Conservation (phyloP, 2,329 filamentous ascomycete species). For the Hypoxylon sp. region DNA sequence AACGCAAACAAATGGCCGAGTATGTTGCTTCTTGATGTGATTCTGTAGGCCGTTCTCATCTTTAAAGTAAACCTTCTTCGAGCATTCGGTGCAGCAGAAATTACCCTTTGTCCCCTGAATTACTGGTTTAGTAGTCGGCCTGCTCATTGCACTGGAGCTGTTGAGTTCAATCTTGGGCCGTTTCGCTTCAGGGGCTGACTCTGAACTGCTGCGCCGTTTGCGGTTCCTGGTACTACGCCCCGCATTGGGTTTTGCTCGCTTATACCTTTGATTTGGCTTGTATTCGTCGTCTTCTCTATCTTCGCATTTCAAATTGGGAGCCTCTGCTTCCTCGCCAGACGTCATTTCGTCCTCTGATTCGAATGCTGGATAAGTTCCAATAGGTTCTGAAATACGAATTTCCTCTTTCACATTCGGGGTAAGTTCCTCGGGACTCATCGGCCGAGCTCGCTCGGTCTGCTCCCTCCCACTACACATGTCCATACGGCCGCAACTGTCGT, state of each 20-base stretch:
- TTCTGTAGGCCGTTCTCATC: constrained; percentile 63
- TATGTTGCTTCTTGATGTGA: constrained; percentile 69
- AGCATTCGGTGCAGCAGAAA: constrained; percentile 58
- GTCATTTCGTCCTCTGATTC: constrained; percentile 44
- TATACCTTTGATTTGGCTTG: constrained; percentile 45
- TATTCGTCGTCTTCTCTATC: constrained; percentile 51
- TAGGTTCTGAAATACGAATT: constrained; percentile 43
- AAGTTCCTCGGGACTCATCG: constrained; percentile 51
- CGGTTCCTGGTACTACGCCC: constrained; percentile 42
- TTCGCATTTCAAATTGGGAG: constrained; percentile 39
- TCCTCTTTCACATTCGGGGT: constrained; percentile 49
- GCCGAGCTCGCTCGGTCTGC: constrained; percentile 35
- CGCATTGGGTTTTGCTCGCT: constrained; percentile 36
- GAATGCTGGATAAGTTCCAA: constrained; percentile 31
- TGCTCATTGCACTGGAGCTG: constrained; percentile 29
- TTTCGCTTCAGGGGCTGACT: constrained; percentile 43
- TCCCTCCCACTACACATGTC: constrained; percentile 43
- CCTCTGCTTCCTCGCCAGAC: constrained; percentile 44
- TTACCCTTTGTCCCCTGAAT: constrained; percentile 48
- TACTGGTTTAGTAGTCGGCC: constrained; percentile 42
- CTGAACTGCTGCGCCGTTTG: constrained; percentile 48
- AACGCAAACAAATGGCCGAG: constrained; percentile 79
- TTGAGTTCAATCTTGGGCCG: constrained; percentile 47
- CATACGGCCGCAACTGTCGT: constrained; percentile 47
- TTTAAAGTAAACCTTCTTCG: constrained; percentile 59